phyloP scores from a whole-genome alignment of 441 rosid species.

The Dalechampia spathulata region DNA sequence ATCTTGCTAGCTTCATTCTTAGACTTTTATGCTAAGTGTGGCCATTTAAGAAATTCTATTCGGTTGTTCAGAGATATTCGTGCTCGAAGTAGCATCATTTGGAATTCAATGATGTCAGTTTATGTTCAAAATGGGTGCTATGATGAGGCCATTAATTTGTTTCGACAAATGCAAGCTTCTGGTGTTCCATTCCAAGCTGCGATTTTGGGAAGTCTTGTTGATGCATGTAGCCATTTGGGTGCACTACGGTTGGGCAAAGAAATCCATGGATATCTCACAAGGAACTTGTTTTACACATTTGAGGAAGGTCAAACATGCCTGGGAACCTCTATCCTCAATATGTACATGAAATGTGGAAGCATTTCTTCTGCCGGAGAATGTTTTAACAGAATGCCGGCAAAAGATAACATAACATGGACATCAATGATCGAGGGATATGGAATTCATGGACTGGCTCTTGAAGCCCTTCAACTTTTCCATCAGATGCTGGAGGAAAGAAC shows the following conservation, averaged over 20 bases:
- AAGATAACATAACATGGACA: conserved; percentile 15
- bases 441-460: conserved; percentile 11
- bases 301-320: conserved; percentile 2
- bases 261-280: conserved; percentile 12
- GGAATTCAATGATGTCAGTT: conserved; percentile 17
- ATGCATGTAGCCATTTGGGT: conserved; percentile 12
- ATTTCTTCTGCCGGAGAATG: conserved; percentile 11
- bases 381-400: conserved; percentile 10
- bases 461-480: conserved; percentile 17
- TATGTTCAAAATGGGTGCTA: conserved; percentile 8
- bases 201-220: conserved; percentile 11
- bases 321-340: conserved; percentile 9
- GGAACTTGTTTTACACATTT: not conserved
- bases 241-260: conserved; percentile 10
- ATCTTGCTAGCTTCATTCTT: conserved; percentile 48
- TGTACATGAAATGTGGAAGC: conserved; percentile 17
- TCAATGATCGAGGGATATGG: conserved; percentile 21
- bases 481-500: conserved; percentile 7
- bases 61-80: conserved; percentile 23
- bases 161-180: conserved; percentile 14
- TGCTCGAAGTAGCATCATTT: conserved; percentile 5
- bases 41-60: conserved; percentile 31
- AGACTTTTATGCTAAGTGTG: conserved; percentile 59
- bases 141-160: conserved; percentile 10
- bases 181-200: conserved; percentile 15